Conservation (phyloP, 2,329 filamentous ascomycete species). For the Xylaria sp. region DNA sequence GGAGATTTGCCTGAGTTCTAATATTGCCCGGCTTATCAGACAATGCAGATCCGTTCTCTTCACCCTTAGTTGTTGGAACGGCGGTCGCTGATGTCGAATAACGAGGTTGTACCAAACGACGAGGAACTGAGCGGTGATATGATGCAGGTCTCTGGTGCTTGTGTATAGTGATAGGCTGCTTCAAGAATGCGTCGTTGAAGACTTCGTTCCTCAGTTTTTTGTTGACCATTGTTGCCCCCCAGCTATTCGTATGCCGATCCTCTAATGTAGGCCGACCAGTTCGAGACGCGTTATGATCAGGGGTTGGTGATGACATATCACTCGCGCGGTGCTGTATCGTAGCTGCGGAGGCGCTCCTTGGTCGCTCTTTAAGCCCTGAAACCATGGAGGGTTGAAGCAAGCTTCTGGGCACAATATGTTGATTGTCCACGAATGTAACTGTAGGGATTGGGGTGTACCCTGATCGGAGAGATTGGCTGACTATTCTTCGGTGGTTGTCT, state of each 20-base stretch:
- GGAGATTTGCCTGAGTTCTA: slow-evolving; percentile 32
- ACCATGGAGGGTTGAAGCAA: slow-evolving; percentile 68
- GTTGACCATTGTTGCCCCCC: slow-evolving; percentile 93
- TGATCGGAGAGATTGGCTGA: slow-evolving; percentile 78
- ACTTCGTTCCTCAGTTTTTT: slow-evolving; percentile 87
- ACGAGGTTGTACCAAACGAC: slow-evolving; percentile 53
- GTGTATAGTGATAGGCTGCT: slow-evolving; percentile 80
- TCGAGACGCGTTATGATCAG: slow-evolving; percentile 18
- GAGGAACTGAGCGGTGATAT: slow-evolving; percentile 69
- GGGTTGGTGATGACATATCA: slow-evolving; percentile 26
- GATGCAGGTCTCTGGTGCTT: slow-evolving; percentile 69
- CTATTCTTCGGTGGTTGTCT: slow-evolving; percentile 49
- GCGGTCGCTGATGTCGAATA: slow-evolving; percentile 50
- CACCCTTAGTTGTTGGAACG: slow-evolving; percentile 22
- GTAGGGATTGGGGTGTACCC: slow-evolving; percentile 74
- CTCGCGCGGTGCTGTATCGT: slow-evolving; percentile 31
- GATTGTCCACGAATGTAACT: slow-evolving; percentile 92
- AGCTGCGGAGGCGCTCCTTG: slow-evolving; percentile 46
- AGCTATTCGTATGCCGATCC: slow-evolving; percentile 67
- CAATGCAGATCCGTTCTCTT: slow-evolving; percentile 7
- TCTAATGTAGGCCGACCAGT: slow-evolving; percentile 52
- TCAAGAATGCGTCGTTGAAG: slow-evolving; percentile 87
- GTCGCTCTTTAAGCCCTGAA: slow-evolving; percentile 42
- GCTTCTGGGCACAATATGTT: slow-evolving; percentile 87
- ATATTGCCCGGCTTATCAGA: slow-evolving; percentile 31